Evolutionary conservation across 805 yeast species (phyloP).

Genomic region (Phaffomyces opuntiae): DNA sequence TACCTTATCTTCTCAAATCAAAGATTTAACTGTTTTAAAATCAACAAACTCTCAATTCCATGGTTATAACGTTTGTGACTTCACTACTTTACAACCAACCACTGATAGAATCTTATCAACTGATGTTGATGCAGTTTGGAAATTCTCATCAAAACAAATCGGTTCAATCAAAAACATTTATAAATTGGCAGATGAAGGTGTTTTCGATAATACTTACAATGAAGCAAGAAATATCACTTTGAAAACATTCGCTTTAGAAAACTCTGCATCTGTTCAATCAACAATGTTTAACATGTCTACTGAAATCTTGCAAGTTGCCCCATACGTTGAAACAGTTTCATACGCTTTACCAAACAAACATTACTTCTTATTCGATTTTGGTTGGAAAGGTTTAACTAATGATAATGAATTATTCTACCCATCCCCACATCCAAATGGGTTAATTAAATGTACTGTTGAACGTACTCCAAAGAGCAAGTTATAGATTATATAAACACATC

Average conservation of each 20-base stretch:
- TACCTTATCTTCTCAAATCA: constrained; percentile 58
- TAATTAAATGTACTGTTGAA: constrained; percentile 80
- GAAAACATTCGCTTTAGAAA: constrained; percentile 73
- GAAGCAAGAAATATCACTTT: constrained; percentile 63
- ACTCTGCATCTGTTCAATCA: constrained; percentile 93
- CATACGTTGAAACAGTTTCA: constrained; percentile 55
- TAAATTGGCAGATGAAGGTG: constrained; percentile 47
- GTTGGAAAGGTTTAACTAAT: constrained; percentile 78
- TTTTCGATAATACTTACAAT: constrained; percentile 60
- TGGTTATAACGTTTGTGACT: constrained; percentile 81
- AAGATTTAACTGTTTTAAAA: constrained; percentile 78
- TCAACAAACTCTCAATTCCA: constrained; percentile 91
- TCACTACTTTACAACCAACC: constrained; percentile 81
- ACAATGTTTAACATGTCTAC: constrained; percentile 92
- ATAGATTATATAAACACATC: constrained; percentile 16
- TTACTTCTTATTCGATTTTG: constrained; percentile 71
- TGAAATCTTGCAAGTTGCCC: constrained; percentile 54
- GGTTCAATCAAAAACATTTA: constrained; percentile 44
- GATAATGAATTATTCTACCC: constrained; percentile 86
- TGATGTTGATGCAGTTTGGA: constrained; percentile 72
- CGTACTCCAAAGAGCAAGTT: constrained; percentile 56
- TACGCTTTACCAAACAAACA: constrained; percentile 89
- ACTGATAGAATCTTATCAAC: constrained; percentile 83
- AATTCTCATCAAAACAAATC: constrained; percentile 45
- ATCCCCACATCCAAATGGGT: constrained; percentile 86